A percentile compares a stretch with the other conserved stretches of the same genome.
Conservation (phyloP, 2,329 filamentous ascomycete genomes). For the Xylariomycetidae sp. region DNA sequence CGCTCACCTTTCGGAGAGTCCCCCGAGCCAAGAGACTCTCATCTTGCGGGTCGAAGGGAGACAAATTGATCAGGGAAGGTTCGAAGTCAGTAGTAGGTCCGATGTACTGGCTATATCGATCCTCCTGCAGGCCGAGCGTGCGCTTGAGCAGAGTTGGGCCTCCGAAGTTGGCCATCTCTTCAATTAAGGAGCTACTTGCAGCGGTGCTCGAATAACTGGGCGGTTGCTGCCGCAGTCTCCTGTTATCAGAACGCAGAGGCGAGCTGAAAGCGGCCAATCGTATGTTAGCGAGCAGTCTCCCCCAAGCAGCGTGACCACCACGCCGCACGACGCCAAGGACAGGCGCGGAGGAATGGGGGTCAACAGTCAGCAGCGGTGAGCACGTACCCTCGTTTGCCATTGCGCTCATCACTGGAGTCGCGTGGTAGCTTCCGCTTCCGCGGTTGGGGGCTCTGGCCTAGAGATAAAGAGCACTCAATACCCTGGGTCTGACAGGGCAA, state of each 20-base stretch:
- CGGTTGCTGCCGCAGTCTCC: constrained; percentile 46
- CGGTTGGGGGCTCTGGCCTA: constrained; percentile 68
- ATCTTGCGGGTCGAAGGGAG: constrained; percentile 73
- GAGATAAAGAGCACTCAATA: constrained; percentile 75
- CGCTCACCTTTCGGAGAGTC: constrained; percentile 68
- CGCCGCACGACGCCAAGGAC: too few species aligned
- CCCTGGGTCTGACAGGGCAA: constrained; percentile 72
- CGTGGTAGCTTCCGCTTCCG: constrained; percentile 74
- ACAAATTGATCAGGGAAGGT: constrained; percentile 74
- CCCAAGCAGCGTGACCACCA: too few species aligned
- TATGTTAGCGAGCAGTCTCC: constrained; percentile 35
- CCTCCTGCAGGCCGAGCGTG: constrained; percentile 68
- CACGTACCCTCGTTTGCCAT: constrained; percentile 65
- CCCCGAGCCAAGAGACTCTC: constrained; percentile 68
- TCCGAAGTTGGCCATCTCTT: constrained; percentile 66
- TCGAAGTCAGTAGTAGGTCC: constrained; percentile 80
- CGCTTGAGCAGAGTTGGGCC: constrained; percentile 60
- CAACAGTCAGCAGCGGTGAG: constrained; percentile 22
- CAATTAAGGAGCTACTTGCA: constrained; percentile 56
- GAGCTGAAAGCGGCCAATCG: constrained; percentile 49
- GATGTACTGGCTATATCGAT: constrained; percentile 78
- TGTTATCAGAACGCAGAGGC: constrained; percentile 49
- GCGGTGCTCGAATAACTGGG: constrained; percentile 56
- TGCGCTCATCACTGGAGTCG: constrained; percentile 52
- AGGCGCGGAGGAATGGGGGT: constrained; percentile 24